Evolutionary conservation across 2,329 filamentous ascomycete genomes (phyloP).

Genomic region (Trichocomaceae sp.): DNA sequence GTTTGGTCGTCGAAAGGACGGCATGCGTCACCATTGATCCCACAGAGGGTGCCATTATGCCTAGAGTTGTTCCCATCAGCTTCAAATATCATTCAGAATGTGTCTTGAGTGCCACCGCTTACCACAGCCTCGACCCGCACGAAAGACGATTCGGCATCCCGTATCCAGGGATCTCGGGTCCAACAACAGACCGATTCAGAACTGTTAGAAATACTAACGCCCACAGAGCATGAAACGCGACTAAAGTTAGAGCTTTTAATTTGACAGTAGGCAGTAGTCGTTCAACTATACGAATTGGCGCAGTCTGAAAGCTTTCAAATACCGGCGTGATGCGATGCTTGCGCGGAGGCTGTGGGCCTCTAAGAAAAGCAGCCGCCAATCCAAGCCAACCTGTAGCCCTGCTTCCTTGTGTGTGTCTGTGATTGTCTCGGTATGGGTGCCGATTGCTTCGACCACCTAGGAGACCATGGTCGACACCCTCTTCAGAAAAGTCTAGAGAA

Average conservation of each 20-base stretch:
- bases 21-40: slow-evolving; percentile 51
- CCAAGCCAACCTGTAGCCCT: background rate
- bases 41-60: slow-evolving; percentile 42
- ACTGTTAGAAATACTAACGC: slow-evolving; percentile 27
- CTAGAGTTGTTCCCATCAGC: slow-evolving; percentile 14
- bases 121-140: slow-evolving; percentile 33
- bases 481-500: slow-evolving; percentile 11
- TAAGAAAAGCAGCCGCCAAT: slow-evolving; percentile 19
- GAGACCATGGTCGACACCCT: slow-evolving; percentile 6
- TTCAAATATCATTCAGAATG: background rate
- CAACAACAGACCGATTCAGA: slow-evolving; percentile 26
- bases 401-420: background rate
- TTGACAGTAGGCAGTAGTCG: slow-evolving; percentile 21
- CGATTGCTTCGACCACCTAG: slow-evolving; percentile 5
- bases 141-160: slow-evolving; percentile 30
- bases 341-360: slow-evolving; percentile 27
- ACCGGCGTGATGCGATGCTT: slow-evolving; percentile 30
- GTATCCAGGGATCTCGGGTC: slow-evolving; percentile 27
- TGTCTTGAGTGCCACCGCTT: slow-evolving; percentile 15
- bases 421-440: background rate
- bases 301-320: slow-evolving; percentile 28
- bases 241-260: slow-evolving; percentile 22
- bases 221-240: slow-evolving; percentile 26
- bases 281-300: slow-evolving; percentile 27
- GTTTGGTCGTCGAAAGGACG: slow-evolving; percentile 50